These are phyloP conservation scores for Trypanosomatidae sp. DNA, from an alignment of 208 protist genomes.

Conservation along the genomic window DNA sequence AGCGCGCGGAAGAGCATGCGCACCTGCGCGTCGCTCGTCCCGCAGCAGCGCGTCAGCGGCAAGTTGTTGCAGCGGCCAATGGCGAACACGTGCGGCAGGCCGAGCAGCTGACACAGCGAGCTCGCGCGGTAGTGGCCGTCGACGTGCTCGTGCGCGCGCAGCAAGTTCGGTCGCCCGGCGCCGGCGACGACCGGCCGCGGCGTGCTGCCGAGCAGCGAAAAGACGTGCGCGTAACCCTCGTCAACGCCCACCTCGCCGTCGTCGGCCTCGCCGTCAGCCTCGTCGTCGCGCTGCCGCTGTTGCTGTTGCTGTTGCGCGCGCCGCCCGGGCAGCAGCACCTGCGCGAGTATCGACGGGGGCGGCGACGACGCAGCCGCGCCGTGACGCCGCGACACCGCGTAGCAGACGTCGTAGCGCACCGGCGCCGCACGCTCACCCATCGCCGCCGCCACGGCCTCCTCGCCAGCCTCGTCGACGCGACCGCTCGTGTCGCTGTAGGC, in stretches of 20 bases:
- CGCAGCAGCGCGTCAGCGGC: conserved; percentile 43
- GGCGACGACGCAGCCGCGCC: too few relatives aligned
- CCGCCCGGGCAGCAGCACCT: too few relatives aligned
- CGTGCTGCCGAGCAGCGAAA: conserved; percentile 51
- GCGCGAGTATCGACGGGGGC: conserved; percentile 45
- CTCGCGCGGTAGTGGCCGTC: conserved; percentile 78
- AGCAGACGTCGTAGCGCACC: conserved; percentile 19
- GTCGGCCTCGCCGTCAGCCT: too few relatives aligned
- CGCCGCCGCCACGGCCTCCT: conserved; percentile 7
- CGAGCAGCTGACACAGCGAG: conserved; percentile 73
- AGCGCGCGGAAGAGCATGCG: conserved; percentile 63
- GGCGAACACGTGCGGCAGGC: conserved; percentile 60
- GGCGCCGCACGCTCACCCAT: conserved; percentile 11
- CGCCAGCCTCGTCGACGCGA: too few relatives aligned
- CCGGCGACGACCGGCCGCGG: conserved; percentile 34
- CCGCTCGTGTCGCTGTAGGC: background rate
- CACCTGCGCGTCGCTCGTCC: conserved; percentile 56
- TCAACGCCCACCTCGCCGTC: too few relatives aligned
- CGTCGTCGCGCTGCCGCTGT: too few relatives aligned
- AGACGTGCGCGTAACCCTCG: conserved; percentile 86
- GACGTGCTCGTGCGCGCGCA: conserved; percentile 44
- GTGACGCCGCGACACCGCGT: conserved; percentile 33
- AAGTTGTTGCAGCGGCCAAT: conserved; percentile 67
- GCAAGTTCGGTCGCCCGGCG: conserved; percentile 25
- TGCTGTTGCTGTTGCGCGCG: too few relatives aligned